These are phyloP conservation scores for Salvia rosmarinus DNA, from an alignment of 257 asterid species.

Conservation along the genomic window DNA sequence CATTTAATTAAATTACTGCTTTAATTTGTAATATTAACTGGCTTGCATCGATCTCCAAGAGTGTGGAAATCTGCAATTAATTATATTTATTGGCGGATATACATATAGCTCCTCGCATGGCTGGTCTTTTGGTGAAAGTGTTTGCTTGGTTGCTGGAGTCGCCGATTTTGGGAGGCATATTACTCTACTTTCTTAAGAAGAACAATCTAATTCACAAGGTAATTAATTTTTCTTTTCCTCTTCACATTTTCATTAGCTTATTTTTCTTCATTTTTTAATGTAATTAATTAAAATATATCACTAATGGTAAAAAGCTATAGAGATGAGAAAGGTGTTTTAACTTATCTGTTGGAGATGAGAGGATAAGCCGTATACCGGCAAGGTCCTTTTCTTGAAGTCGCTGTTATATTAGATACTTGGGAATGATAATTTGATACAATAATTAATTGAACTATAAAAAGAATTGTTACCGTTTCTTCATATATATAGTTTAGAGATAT, in stretches of 20 bases:
- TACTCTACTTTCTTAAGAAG: constrained; percentile 63
- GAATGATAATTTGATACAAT: not conserved
- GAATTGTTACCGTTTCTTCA: no score
- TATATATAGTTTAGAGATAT: no score
- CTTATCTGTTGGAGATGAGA: not conserved
- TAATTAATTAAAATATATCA: not conserved
- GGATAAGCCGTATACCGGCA: not conserved
- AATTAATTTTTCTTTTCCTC: not conserved
- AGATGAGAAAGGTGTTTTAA: not conserved
- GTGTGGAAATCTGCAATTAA: no score
- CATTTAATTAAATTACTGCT: not conserved
- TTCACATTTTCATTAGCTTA: not conserved
- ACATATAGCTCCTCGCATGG: constrained; percentile 90
- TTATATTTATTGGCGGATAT: not conserved
- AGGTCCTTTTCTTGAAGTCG: not conserved
- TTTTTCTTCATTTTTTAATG: not conserved
- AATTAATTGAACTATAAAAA: not conserved
- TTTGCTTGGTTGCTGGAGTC: constrained; percentile 76
- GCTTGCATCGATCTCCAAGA: no score
- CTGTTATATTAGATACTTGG: not conserved
- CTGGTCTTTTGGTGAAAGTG: constrained; percentile 76
- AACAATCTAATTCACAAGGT: constrained; percentile 86
- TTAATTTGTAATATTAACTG: not conserved
- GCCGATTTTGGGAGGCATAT: constrained; percentile 64
- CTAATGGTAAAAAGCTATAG: not conserved